Evolutionary conservation across 257 asterid genomes (phyloP).

Genomic region (Buddleja alternifolia): DNA sequence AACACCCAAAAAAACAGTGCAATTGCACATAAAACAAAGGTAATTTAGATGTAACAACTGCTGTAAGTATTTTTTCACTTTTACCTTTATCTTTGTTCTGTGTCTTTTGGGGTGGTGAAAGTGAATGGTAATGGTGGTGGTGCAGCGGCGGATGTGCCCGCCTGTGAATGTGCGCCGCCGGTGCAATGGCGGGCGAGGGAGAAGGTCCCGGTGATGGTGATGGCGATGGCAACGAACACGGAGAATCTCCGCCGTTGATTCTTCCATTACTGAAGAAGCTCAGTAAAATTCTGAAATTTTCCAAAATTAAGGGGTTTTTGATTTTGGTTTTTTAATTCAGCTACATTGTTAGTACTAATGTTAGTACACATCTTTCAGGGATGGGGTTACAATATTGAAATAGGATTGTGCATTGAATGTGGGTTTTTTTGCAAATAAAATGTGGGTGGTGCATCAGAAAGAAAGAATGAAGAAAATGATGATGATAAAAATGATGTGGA

Average conservation of each 20-base stretch:
- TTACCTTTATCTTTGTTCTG: conserved; percentile 32
- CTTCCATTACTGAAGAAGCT: conserved; percentile 6
- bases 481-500: conserved; percentile 38
- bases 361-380: too few species aligned
- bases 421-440: conserved; percentile 36
- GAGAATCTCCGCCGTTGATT: conserved; percentile 20
- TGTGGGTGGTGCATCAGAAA: conserved; percentile 51
- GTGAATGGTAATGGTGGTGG: conserved; percentile 36
- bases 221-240: conserved; percentile 21
- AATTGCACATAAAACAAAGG: conserved; percentile 45
- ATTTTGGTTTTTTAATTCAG: conserved; percentile 24
- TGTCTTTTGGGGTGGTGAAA: conserved; percentile 42
- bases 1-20: conserved; percentile 55
- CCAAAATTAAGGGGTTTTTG: conserved; percentile 30
- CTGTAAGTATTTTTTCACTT: conserved; percentile 40
- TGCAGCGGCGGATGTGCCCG: conserved; percentile 8
- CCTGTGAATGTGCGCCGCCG: conserved; percentile 19
- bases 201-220: conserved; percentile 34
- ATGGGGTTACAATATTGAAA: conserved; percentile 15
- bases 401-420: conserved; percentile 37
- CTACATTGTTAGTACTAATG: conserved; percentile 13
- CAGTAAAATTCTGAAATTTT: conserved; percentile 59
- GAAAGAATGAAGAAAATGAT: conserved; percentile 56
- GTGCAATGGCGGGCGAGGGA: too few species aligned
- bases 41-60: conserved; percentile 54